phyloP scores from a whole-genome alignment of 305 asterid species.

The Solanum chacoense region DNA sequence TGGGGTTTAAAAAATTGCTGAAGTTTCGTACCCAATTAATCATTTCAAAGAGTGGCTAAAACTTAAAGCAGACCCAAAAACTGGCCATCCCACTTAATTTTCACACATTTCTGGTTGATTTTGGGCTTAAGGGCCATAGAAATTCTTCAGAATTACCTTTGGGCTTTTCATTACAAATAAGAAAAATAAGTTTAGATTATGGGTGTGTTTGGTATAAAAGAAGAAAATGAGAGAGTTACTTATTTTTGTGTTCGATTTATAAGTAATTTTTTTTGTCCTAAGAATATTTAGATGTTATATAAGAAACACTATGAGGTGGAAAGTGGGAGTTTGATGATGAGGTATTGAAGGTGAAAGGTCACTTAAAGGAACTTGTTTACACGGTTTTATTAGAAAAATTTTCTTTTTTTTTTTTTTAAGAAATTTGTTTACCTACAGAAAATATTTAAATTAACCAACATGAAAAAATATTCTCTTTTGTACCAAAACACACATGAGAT shows the following conservation, averaged over 20 bases:
- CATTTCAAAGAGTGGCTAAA: background rate
- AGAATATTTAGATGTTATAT: no score
- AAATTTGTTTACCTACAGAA: background rate
- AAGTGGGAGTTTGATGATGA: background rate
- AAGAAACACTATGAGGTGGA: background rate
- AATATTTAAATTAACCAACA: background rate
- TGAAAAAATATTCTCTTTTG: background rate
- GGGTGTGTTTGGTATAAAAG: background rate
- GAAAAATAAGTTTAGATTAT: background rate
- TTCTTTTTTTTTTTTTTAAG: no score
- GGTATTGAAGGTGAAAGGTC: background rate
- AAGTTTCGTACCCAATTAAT: background rate
- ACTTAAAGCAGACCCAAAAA: background rate
- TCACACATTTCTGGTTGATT: background rate
- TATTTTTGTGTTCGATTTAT: background rate
- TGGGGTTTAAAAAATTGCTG: background rate
- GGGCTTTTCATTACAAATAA: background rate
- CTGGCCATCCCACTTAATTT: background rate
- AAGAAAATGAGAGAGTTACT: background rate
- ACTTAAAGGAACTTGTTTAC: no score
- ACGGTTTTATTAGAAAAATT: no score
- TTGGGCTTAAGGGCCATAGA: background rate
- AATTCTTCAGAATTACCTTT: background rate
- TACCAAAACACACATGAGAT: background rate
- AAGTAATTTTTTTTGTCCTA: no score